A percentile compares a stretch with the other conserved stretches of the same genome.
Evolutionary conservation across 1,139 yeast species (phyloP).

Genomic region (Lodderomyces beijingensis): DNA sequence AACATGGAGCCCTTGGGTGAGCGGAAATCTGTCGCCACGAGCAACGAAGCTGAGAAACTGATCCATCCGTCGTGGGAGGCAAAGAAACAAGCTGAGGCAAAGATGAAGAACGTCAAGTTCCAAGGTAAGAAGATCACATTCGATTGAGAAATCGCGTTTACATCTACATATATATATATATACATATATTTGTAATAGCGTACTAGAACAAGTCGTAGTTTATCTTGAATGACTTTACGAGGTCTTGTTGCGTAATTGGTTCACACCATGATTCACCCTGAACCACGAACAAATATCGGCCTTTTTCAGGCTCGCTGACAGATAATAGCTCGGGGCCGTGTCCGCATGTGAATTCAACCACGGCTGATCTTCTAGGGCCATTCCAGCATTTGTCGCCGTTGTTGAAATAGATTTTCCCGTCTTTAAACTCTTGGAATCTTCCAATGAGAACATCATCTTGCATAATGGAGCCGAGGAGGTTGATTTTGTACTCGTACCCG

Average conservation of each 20-base stretch:
- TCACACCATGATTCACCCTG: slow-evolving; percentile 70
- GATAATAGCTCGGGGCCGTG: slow-evolving; percentile 46
- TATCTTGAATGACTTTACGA: slow-evolving; percentile 23
- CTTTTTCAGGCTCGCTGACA: slow-evolving; percentile 86
- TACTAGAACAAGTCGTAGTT: slow-evolving; percentile 21
- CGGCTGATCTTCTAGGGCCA: slow-evolving; percentile 80
- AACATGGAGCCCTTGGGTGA: slow-evolving; percentile 39
- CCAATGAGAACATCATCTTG: slow-evolving; percentile 67
- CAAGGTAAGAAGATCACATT: slow-evolving; percentile 82
- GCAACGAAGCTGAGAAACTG: slow-evolving; percentile 14
- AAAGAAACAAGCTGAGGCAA: slow-evolving; percentile 64
- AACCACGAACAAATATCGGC: slow-evolving; percentile 66
- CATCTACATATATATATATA: not conserved
- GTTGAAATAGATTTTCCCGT: slow-evolving; percentile 38
- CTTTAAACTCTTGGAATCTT: slow-evolving; percentile 31
- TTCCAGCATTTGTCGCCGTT: slow-evolving; percentile 93
- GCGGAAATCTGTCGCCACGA: slow-evolving; percentile 17
- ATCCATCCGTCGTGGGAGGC: slow-evolving; percentile 98
- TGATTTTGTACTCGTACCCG: slow-evolving; percentile 66
- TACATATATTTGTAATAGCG: slow-evolving; percentile 1
- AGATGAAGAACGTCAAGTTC: slow-evolving; percentile 61
- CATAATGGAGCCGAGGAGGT: slow-evolving; percentile 51
- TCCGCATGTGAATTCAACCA: slow-evolving; percentile 68
- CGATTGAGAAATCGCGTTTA: slow-evolving; percentile 23
- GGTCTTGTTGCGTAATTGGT: slow-evolving; percentile 27